A percentile compares a stretch with the other conserved stretches of the same genome.
Evolutionary conservation across 1,139 yeast genomes (phyloP).

Genomic region (Dujonia santamariae): DNA sequence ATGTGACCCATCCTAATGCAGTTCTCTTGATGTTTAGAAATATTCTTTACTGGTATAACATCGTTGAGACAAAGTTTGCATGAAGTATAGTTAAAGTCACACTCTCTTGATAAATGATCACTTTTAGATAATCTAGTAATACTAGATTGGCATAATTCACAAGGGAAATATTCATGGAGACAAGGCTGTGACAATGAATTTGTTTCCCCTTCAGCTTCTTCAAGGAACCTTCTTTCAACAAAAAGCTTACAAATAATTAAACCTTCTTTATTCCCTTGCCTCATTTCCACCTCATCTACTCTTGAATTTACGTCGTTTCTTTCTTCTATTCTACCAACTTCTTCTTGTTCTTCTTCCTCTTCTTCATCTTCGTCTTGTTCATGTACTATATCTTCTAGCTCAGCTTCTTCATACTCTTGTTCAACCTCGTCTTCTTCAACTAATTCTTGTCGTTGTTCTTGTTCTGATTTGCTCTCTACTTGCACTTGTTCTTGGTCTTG

Average conservation of each 20-base stretch:
- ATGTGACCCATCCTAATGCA: constrained; percentile 32
- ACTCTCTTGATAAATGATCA: constrained; percentile 36
- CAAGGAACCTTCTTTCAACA: constrained; percentile 22
- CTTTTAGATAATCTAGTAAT: constrained; percentile 30
- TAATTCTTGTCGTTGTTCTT: no score
- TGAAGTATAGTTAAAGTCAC: constrained; percentile 37
- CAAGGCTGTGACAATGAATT: constrained; percentile 14
- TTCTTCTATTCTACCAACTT: no score
- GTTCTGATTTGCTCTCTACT: constrained; percentile 3
- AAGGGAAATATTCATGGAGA: constrained; percentile 34
- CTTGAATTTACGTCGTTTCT: no score
- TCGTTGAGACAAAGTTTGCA: constrained; percentile 43
- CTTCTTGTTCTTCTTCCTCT: no score
- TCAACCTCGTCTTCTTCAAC: no score
- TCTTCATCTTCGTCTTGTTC: no score
- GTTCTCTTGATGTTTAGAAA: constrained; percentile 33
- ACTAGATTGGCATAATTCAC: constrained; percentile 36
- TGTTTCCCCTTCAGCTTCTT: constrained; percentile 6
- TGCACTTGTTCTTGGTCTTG: constrained; percentile 2
- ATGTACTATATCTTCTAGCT: background rate
- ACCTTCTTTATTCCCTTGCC: background rate
- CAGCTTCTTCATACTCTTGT: constrained; percentile 7
- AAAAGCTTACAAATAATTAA: constrained; percentile 14
- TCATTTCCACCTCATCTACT: background rate
- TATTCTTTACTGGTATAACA: constrained; percentile 33